Conservation (phyloP, 1,139 yeast genomes). For the Diutina pseudorugosa region DNA sequence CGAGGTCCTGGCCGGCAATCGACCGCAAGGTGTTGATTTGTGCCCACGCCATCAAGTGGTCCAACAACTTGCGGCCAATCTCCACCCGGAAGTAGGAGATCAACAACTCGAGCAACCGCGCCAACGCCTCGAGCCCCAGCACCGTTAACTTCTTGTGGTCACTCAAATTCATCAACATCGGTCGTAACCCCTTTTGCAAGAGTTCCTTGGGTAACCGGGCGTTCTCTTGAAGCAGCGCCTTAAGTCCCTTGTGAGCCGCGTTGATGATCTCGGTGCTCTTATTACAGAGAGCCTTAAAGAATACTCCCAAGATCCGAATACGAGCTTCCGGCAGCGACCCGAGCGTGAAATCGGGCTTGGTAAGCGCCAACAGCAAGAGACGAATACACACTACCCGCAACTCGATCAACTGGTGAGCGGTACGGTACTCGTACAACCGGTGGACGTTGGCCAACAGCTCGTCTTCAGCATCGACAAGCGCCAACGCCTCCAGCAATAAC, state of each 20-base stretch:
- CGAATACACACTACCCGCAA: conserved; percentile 83
- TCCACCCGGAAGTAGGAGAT: conserved; percentile 94
- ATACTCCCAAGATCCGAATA: conserved; percentile 80
- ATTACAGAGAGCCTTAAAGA: conserved; percentile 85
- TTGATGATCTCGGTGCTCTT: conserved; percentile 79
- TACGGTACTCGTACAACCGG: conserved; percentile 72
- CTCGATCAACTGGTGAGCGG: conserved; percentile 77
- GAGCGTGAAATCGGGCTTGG: conserved; percentile 66
- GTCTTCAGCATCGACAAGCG: conserved; percentile 95
- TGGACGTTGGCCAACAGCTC: conserved; percentile 85
- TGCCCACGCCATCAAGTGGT: conserved; percentile 95
- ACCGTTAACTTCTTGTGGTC: conserved; percentile 88
- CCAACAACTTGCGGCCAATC: conserved; percentile 84
- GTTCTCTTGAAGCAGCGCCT: conserved; percentile 73
- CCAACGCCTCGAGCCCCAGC: conserved; percentile 83
- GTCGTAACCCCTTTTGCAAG: conserved; percentile 85
- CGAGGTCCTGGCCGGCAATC: conserved; percentile 62
- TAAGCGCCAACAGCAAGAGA: conserved; percentile 69
- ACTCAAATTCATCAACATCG: conserved; percentile 88
- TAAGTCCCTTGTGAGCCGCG: conserved; percentile 85
- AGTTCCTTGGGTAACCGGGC: conserved; percentile 87
- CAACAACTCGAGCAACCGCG: conserved; percentile 71
- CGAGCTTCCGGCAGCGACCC: conserved; percentile 77
- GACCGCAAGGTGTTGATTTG: conserved; percentile 66
- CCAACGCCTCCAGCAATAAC: conserved; percentile 78